phyloP scores from a whole-genome alignment of 2,329 filamentous ascomycete species.

The Boeremia exigua region DNA sequence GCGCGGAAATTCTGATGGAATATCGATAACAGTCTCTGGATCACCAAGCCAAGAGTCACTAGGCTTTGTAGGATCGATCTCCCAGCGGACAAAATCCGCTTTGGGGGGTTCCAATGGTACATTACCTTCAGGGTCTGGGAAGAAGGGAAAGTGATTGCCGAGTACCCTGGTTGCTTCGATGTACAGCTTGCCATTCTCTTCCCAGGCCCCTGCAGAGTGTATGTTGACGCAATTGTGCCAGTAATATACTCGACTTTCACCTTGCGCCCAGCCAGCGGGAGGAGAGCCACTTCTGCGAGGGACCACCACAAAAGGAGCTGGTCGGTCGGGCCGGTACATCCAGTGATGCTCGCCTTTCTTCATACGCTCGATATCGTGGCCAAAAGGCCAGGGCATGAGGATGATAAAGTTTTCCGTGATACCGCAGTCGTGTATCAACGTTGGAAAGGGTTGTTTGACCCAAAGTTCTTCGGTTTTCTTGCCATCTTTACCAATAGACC shows the following conservation, averaged over 20 bases:
- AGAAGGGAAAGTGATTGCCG: constrained; percentile 45
- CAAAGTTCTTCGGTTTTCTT: constrained; percentile 28
- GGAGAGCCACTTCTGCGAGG: constrained; percentile 46
- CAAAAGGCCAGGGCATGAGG: constrained; percentile 20
- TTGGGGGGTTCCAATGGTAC: constrained; percentile 25
- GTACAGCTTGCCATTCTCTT: constrained; percentile 41
- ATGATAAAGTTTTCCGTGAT: constrained; percentile 49
- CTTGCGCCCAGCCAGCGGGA: constrained; percentile 47
- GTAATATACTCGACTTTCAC: constrained; percentile 36
- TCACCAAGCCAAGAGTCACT: constrained; percentile 28
- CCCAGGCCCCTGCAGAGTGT: constrained; percentile 47
- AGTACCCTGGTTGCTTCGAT: constrained; percentile 28
- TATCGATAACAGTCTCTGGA: constrained; percentile 23
- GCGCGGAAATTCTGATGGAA: constrained; percentile 49
- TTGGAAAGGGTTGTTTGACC: constrained; percentile 46
- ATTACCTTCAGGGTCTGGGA: constrained; percentile 43
- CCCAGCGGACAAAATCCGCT: constrained; percentile 35
- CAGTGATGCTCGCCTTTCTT: constrained; percentile 51
- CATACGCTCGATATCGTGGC: constrained; percentile 46
- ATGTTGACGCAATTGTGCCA: not conserved
- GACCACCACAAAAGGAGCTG: constrained; percentile 38
- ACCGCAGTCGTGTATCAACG: constrained; percentile 53
- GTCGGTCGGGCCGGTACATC: constrained; percentile 46
- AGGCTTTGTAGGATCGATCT: constrained; percentile 38
- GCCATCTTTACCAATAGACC: constrained; percentile 34